Conservation (phyloP, 2,329 filamentous ascomycete species). For the Parafenestella ontariensis region DNA sequence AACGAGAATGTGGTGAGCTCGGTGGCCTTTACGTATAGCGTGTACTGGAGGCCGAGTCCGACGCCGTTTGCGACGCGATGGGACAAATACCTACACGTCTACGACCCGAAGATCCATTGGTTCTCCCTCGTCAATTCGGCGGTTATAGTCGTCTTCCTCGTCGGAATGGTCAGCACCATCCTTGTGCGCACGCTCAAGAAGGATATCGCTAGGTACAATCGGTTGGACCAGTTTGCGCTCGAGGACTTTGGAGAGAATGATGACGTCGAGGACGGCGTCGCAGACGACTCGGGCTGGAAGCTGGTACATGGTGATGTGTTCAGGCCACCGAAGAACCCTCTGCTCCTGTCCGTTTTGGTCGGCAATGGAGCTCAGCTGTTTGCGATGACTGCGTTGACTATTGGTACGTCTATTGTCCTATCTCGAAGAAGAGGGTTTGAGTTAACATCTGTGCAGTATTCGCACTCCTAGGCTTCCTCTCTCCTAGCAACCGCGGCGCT, state of each 20-base stretch:
- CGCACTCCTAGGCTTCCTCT: slow-evolving; percentile 91
- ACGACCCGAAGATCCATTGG: slow-evolving; percentile 98
- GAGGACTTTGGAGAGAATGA: slow-evolving; percentile 85
- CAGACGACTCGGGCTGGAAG: slow-evolving; percentile 99
- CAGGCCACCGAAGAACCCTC: slow-evolving; percentile 80
- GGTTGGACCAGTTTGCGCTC: slow-evolving; percentile 86
- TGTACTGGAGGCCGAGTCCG: slow-evolving; percentile 82
- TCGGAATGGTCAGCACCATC: slow-evolving; percentile 91
- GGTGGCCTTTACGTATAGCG: slow-evolving; percentile 89
- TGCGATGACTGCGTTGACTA: slow-evolving; percentile 95
- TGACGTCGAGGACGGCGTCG: slow-evolving; percentile 84
- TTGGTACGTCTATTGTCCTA: slow-evolving; percentile 56
- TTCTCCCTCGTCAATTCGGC: slow-evolving; percentile 97
- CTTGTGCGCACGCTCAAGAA: slow-evolving; percentile 86
- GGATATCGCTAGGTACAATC: slow-evolving; percentile 96
- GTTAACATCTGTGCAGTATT: slow-evolving; percentile 62
- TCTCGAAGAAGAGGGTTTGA: not conserved
- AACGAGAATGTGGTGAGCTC: slow-evolving; percentile 67
- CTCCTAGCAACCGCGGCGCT: slow-evolving; percentile 92
- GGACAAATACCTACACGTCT: slow-evolving; percentile 98
- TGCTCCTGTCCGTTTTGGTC: slow-evolving; percentile 85
- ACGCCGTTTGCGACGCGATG: slow-evolving; percentile 96
- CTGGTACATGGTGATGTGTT: slow-evolving; percentile 97
- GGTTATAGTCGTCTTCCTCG: slow-evolving; percentile 90
- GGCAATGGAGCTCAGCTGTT: slow-evolving; percentile 96